A percentile compares a stretch with the other conserved stretches of the same genome.
phyloP scores from a whole-genome alignment of 306 rosid species.

The Citrullus colocynthis region DNA sequence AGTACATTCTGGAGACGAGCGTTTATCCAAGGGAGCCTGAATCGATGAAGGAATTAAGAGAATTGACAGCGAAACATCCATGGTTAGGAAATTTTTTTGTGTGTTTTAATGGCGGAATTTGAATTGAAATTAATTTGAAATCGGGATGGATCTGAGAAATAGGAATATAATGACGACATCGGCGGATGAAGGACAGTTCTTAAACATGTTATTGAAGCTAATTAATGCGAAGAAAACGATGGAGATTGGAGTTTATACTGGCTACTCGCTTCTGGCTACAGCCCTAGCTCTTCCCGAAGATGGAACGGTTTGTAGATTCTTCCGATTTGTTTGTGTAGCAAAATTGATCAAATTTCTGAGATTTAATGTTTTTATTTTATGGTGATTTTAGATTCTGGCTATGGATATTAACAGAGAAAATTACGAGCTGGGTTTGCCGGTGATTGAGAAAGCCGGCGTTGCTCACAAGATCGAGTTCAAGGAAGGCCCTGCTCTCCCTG shows the following conservation, averaged over 20 bases:
- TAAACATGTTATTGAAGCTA: slow-evolving; percentile 37
- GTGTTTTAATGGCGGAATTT: neutral
- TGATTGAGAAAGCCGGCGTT: slow-evolving; percentile 71
- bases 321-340: neutral
- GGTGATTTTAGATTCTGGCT: slow-evolving; percentile 52
- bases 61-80: slow-evolving; percentile 17
- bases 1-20: slow-evolving; percentile 18
- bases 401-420: slow-evolving; percentile 88
- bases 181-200: slow-evolving; percentile 13
- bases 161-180: slow-evolving; percentile 13
- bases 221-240: slow-evolving; percentile 61
- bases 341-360: neutral
- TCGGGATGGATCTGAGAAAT: neutral
- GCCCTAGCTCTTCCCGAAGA: slow-evolving; percentile 91
- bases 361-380: neutral
- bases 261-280: slow-evolving; percentile 87
- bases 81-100: slow-evolving; percentile 4
- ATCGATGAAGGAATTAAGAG: slow-evolving; percentile 16
- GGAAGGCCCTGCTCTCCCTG: slow-evolving; percentile 94
- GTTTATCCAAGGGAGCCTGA: slow-evolving; percentile 18
- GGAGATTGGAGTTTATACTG: slow-evolving; percentile 53
- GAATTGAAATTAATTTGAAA: neutral
- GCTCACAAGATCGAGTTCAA: slow-evolving; percentile 85
- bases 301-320: slow-evolving; percentile 45
- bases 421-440: slow-evolving; percentile 70